A percentile compares a stretch with the other conserved stretches of the same genome.
phyloP scores from a whole-genome alignment of 345 rosid species.

The Limnanthes douglasii region DNA sequence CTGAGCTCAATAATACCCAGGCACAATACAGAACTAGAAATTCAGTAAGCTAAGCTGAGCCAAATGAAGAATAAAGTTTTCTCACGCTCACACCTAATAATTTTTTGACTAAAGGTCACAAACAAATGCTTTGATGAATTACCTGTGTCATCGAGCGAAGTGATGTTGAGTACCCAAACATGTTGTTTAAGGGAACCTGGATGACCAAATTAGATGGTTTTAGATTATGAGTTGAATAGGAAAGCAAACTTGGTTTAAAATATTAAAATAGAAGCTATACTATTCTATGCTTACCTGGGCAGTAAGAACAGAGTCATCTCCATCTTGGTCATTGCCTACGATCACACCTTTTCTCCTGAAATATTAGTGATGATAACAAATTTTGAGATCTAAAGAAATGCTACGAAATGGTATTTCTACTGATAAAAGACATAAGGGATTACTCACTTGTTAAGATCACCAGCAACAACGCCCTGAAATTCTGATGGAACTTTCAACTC shows the following conservation, averaged over 20 bases:
- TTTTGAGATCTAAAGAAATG: background rate
- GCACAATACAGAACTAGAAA: too few relatives aligned
- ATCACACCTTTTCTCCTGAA: constrained; percentile 95
- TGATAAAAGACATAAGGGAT: background rate
- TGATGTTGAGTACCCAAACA: constrained; percentile 96
- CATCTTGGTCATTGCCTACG: constrained; percentile 94
- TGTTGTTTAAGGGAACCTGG: constrained; percentile 92
- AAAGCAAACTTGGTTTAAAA: too few relatives aligned
- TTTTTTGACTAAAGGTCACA: too few relatives aligned
- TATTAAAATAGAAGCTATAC: too few relatives aligned
- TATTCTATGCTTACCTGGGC: constrained; percentile 55
- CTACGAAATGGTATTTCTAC: background rate
- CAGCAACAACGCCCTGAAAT: constrained; percentile 93
- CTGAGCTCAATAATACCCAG: too few relatives aligned
- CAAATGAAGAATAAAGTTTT: too few relatives aligned
- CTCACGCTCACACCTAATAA: too few relatives aligned
- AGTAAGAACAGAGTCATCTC: constrained; percentile 74
- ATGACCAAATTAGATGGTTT: constrained; percentile 2
- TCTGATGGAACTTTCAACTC: constrained; percentile 95
- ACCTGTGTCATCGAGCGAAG: constrained; percentile 99
- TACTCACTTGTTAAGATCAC: constrained; percentile 90
- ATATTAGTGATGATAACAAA: constrained; percentile 1
- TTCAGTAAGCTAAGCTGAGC: too few relatives aligned
- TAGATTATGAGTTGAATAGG: background rate
- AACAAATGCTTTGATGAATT: background rate